These are phyloP conservation scores for Penicillium simplicissimum DNA, from an alignment of 495 filamentous ascomycete genomes.

Conservation along the genomic window DNA sequence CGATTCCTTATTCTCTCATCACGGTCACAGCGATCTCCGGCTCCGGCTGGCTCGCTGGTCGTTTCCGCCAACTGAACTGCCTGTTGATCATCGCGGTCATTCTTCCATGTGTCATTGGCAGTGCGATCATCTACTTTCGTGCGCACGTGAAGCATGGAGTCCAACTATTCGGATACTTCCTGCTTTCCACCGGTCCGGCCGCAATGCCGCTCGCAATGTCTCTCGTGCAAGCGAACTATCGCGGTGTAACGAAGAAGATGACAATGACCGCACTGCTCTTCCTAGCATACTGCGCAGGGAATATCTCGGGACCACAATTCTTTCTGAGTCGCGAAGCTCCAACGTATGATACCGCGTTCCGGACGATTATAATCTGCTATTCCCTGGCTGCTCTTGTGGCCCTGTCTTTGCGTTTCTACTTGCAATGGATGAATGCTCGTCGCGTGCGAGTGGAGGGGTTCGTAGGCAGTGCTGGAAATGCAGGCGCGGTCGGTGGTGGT, in stretches of 20 bases:
- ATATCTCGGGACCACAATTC: conserved; percentile 44
- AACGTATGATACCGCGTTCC: conserved; percentile 47
- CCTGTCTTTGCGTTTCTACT: conserved; percentile 41
- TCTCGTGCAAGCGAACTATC: conserved; percentile 59
- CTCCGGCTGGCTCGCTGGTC: conserved; percentile 41
- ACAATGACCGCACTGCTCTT: conserved; percentile 47
- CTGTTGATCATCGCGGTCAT: conserved; percentile 35
- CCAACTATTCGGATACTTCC: conserved; percentile 59
- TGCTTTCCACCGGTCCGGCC: conserved; percentile 53
- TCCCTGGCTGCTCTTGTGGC: conserved; percentile 41
- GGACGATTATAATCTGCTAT: conserved; percentile 55
- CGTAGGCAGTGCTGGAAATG: conserved; percentile 39
- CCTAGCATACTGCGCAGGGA: conserved; percentile 43
- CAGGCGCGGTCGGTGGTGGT: conserved; percentile 38
- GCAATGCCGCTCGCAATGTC: conserved; percentile 59
- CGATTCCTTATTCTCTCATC: conserved; percentile 45
- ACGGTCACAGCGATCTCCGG: conserved; percentile 37
- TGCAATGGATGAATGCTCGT: conserved; percentile 41
- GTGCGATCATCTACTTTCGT: conserved; percentile 59
- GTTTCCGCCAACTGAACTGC: conserved; percentile 33
- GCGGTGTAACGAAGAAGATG: conserved; percentile 67
- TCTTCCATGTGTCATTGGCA: conserved; percentile 48
- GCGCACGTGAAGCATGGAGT: conserved; percentile 51
- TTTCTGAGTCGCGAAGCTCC: conserved; percentile 39
- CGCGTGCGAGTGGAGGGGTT: conserved; percentile 44